Conservation (phyloP, 257 asterid genomes). For the Paulownia fortunei region DNA sequence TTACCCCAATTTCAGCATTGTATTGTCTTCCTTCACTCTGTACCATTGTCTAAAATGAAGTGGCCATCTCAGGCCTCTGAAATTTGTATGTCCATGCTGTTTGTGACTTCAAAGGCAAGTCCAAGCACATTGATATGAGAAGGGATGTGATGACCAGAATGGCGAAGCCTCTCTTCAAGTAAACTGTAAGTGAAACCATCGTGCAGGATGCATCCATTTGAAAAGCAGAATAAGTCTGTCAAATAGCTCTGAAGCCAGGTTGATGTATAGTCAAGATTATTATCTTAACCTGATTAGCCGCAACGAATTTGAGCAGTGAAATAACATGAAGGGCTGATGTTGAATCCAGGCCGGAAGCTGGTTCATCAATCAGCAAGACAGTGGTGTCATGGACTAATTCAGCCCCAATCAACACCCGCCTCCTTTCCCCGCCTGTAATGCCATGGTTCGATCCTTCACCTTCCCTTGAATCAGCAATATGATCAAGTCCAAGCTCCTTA, state of each 20-base stretch:
- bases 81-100: constrained; percentile 31
- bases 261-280: constrained; percentile 82
- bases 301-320: constrained; percentile 60
- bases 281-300: constrained; percentile 52
- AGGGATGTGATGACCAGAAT: constrained; percentile 57
- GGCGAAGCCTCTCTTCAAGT: constrained; percentile 55
- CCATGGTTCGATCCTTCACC: constrained; percentile 65
- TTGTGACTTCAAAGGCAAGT: constrained; percentile 64
- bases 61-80: constrained; percentile 32
- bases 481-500: constrained; percentile 73
- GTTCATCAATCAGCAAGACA: constrained; percentile 75
- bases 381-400: constrained; percentile 80
- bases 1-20: neutral
- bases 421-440: constrained; percentile 86
- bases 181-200: constrained; percentile 56
- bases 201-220: constrained; percentile 62
- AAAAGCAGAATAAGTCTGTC: constrained; percentile 71
- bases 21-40: neutral
- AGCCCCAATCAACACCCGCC: constrained; percentile 85
- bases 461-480: constrained; percentile 56
- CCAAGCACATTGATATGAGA: constrained; percentile 76
- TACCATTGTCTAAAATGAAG: neutral
- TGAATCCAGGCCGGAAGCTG: constrained; percentile 89
- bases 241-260: constrained; percentile 79
- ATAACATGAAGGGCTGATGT: constrained; percentile 76